These are phyloP conservation scores for Aspergillus hancockii DNA, from an alignment of 495 filamentous ascomycete species.

Conservation along the genomic window DNA sequence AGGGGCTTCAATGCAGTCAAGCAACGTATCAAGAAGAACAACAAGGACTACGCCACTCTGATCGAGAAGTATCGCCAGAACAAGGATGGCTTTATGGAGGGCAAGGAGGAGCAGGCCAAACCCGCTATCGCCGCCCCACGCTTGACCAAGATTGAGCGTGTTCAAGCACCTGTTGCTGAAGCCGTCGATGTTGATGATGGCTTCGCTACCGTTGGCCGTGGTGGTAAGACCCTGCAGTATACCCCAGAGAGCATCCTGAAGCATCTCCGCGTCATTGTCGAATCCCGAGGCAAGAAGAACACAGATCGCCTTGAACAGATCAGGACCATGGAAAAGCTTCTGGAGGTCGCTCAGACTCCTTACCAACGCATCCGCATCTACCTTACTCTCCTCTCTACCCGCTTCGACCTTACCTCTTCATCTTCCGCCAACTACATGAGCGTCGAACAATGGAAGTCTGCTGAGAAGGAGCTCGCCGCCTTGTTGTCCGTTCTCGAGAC, in stretches of 20 bases:
- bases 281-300: slow-evolving; percentile 97
- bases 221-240: slow-evolving; percentile 82
- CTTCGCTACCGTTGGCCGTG: slow-evolving; percentile 81
- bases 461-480: slow-evolving; percentile 77
- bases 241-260: slow-evolving; percentile 98
- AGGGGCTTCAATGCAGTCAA: slow-evolving; percentile 95
- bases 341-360: slow-evolving; percentile 81
- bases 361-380: slow-evolving; percentile 96
- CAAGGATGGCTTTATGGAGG: slow-evolving; percentile 84
- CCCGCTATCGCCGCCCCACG: slow-evolving; percentile 31
- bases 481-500: slow-evolving; percentile 79
- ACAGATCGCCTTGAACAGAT: slow-evolving; percentile 95
- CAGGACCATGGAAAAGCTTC: slow-evolving; percentile 92
- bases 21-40: slow-evolving; percentile 96
- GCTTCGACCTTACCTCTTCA: slow-evolving; percentile 89
- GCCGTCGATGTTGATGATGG: slow-evolving; percentile 78
- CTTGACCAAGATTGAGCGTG: slow-evolving; percentile 45
- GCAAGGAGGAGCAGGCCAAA: slow-evolving; percentile 71
- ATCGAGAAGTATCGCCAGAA: slow-evolving; percentile 85
- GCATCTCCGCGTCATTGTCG: slow-evolving; percentile 87
- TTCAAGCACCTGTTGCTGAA: slow-evolving; percentile 43
- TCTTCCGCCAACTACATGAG: slow-evolving; percentile 81
- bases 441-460: slow-evolving; percentile 94
- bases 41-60: slow-evolving; percentile 86
- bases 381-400: slow-evolving; percentile 85